Base-by-base conservation (phyloP, 352 stramenopile genomes). In the Pythium pectinolyticum region DNA sequence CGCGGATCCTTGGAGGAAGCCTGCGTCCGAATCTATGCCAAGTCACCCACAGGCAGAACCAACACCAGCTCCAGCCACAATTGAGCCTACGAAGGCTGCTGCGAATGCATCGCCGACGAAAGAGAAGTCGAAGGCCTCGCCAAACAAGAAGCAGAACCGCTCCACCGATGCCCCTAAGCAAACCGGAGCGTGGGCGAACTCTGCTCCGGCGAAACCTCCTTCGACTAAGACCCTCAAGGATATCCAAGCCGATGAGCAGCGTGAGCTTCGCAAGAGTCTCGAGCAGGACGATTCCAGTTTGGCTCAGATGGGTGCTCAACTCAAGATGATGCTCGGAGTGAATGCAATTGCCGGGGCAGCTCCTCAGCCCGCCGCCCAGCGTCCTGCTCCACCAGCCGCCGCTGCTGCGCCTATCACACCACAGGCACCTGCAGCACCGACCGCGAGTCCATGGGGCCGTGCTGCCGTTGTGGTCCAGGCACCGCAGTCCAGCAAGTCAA, bases 281-380 rank as follows among this genome's bases (percentile, higher is more conserved):
- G 63, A 69, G 19, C 65, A 84, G 20, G 57, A 66, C 8, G 60
- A 66, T 15, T 40, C 69, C 5, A 81, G 90, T 57, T 69, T 95
- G 2, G 82, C 79, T 19, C 78, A 94, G 31, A 95, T 95, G 86
- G 86, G 84, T 31, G 80, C 76, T 14, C 83, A 95, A 50, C 66
- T 95, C 27, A 95, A 95, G 70, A 92, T 93, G 80, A 95, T 95
- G 86, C 74, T 95, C 6, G 86, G 86, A 22, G 85, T 94, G 25
- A 74, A 82, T 37, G 66, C 28, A 0, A 10, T 25, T 10, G 48
- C 30, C 19, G 27, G 28, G 8, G 27, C 17, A 0, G 30, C 31
- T 22, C 17, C 24, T 20, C 41, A 51, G 4, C 22, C 49, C 12
- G 25, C 52, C 1, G 17, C 35, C 20, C 61, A 60, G 34, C 30